Evolutionary conservation across 2,329 filamentous ascomycete genomes (phyloP).

Genomic region (Knoxdaviesia proteae): DNA sequence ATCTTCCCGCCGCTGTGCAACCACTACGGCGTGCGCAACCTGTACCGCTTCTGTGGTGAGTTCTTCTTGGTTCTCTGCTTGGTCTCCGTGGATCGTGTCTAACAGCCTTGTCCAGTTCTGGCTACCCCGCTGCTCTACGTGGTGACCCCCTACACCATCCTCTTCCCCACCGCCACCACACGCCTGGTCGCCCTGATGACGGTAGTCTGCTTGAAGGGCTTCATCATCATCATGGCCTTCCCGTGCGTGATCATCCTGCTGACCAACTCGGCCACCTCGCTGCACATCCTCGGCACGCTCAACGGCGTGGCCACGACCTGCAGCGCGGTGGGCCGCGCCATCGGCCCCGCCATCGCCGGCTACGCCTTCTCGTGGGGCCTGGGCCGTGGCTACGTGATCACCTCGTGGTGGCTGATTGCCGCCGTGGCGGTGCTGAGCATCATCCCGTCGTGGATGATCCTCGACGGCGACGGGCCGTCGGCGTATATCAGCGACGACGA

Average conservation of each 20-base stretch:
- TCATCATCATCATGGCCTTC: constrained; percentile 65
- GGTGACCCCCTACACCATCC: constrained; percentile 59
- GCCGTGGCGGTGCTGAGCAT: constrained; percentile 41
- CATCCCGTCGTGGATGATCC: constrained; percentile 52
- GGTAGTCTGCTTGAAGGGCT: constrained; percentile 54
- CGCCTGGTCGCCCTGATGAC: constrained; percentile 43
- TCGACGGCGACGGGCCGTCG: constrained; percentile 49
- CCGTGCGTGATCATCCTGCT: constrained; percentile 78
- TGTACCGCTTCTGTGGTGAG: constrained; percentile 43
- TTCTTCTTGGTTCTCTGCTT: constrained; percentile 1
- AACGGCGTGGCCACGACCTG: constrained; percentile 81
- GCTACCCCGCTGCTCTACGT: constrained; percentile 59
- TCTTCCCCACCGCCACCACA: constrained; percentile 24
- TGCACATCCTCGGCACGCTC: constrained; percentile 64
- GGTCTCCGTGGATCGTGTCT: neutral
- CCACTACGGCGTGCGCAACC: constrained; percentile 51
- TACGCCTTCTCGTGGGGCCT: constrained; percentile 57
- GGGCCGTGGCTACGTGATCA: constrained; percentile 51
- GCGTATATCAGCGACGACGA: constrained; percentile 15
- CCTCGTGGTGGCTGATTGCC: constrained; percentile 66
- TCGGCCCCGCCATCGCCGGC: constrained; percentile 58
- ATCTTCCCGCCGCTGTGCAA: constrained; percentile 60
- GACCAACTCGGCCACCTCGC: constrained; percentile 62
- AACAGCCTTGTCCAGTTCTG: constrained; percentile 20
- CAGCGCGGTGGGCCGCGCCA: constrained; percentile 57